These are phyloP conservation scores for Rhodotorula sp. DNA, from an alignment of 1,284 basidiomycete species.

Conservation along the genomic window DNA sequence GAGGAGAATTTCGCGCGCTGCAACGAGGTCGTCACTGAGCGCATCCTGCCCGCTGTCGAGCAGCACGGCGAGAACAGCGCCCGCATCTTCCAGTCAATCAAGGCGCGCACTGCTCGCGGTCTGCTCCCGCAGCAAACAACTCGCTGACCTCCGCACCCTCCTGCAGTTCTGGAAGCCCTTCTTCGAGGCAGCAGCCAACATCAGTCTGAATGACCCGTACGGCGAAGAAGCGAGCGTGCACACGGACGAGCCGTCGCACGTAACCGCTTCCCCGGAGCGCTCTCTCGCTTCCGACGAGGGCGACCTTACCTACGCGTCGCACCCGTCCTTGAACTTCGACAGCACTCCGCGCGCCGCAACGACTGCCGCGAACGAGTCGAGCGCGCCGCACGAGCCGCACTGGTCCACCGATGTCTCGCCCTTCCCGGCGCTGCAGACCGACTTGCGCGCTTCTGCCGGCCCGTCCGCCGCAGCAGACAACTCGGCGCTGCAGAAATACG, in stretches of 20 bases:
- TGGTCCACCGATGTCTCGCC: conserved; percentile 36
- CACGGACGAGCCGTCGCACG: conserved; percentile 18
- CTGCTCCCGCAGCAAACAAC: not conserved
- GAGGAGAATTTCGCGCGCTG: conserved; percentile 42
- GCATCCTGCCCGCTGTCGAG: conserved; percentile 41
- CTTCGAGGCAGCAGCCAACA: conserved; percentile 43
- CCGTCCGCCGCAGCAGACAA: conserved; percentile 6
- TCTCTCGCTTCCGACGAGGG: conserved; percentile 20
- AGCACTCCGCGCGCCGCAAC: conserved; percentile 15
- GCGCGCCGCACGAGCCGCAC: conserved; percentile 16
- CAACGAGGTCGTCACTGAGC: conserved; percentile 40
- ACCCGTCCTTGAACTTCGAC: not conserved
- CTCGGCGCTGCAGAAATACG: conserved; percentile 3
- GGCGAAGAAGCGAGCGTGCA: conserved; percentile 13
- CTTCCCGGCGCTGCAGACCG: conserved; percentile 27
- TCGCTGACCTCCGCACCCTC: not conserved
- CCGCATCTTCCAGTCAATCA: conserved; percentile 44
- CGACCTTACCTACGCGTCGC: conserved; percentile 6
- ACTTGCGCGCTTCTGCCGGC: conserved; percentile 8
- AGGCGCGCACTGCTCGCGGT: conserved; percentile 25
- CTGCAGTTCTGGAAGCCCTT: conserved; percentile 44
- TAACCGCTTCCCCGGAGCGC: conserved; percentile 12
- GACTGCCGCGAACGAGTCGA: not conserved
- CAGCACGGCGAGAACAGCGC: conserved; percentile 42
- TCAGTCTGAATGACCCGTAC: conserved; percentile 20